Percentiles rank a stretch among this genome's conserved stretches.
Evolutionary conservation across 2,329 filamentous ascomycete species (phyloP).

Genomic region (Exophiala alcalophila): DNA sequence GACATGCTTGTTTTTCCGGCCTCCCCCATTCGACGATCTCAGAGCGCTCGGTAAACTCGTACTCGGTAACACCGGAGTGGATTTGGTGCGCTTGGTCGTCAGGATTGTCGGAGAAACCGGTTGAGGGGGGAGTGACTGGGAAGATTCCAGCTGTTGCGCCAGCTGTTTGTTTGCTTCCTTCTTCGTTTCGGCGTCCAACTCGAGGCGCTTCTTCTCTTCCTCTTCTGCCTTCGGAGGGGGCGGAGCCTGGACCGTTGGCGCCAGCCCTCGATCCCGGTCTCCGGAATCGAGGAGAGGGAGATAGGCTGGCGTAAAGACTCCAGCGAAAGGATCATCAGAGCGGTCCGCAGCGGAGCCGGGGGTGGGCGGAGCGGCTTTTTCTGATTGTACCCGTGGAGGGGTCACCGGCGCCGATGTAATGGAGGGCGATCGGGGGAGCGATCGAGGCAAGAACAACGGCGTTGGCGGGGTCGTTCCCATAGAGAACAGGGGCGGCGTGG

Average conservation of each 20-base stretch:
- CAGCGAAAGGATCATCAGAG: slow-evolving; percentile 24
- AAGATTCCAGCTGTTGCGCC: slow-evolving; percentile 9
- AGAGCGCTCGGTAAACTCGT: slow-evolving; percentile 29
- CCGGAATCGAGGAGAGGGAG: slow-evolving; percentile 27
- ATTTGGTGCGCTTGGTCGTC: slow-evolving; percentile 17
- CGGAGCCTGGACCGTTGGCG: slow-evolving; percentile 6
- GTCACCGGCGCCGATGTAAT: slow-evolving; percentile 3
- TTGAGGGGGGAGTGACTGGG: slow-evolving; percentile 18
- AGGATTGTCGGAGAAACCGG: slow-evolving; percentile 16
- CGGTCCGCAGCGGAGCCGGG: slow-evolving; percentile 19
- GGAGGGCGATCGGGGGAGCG: slow-evolving; percentile 7
- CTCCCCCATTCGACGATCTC: slow-evolving; percentile 20
- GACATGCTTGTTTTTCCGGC: slow-evolving; percentile 29
- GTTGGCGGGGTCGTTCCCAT: slow-evolving; percentile 23
- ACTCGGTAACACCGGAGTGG: slow-evolving; percentile 18
- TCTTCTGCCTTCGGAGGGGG: slow-evolving; percentile 8
- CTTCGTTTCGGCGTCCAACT: slow-evolving; percentile 14
- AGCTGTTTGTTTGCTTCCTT: slow-evolving; percentile 14
- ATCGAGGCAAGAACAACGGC: slow-evolving; percentile 7
- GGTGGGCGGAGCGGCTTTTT: slow-evolving; percentile 7
- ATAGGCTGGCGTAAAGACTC: slow-evolving; percentile 27
- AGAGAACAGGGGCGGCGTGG: slow-evolving; percentile 16
- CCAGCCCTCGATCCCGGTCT: too few relatives aligned
- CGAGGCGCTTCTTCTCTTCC: slow-evolving; percentile 16
- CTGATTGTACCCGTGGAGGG: slow-evolving; percentile 9